Conservation (phyloP, 257 asterid species). For the Fraxinus americana region DNA sequence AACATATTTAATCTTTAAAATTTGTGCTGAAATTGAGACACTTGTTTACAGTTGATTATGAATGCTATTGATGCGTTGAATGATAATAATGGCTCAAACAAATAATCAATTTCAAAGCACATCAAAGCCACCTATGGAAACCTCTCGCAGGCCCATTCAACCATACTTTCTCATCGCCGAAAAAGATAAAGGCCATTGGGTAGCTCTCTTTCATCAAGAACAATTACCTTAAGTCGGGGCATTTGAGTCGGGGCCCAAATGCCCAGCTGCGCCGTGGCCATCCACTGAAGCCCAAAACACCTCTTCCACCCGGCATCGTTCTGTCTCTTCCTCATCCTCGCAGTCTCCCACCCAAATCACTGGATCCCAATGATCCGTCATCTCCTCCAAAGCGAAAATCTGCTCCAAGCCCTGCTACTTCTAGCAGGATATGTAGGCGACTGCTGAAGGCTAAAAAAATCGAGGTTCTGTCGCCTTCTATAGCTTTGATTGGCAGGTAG, state of each 20-base stretch:
- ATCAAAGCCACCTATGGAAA: slow-evolving; percentile 62
- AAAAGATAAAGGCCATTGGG: slow-evolving; percentile 66
- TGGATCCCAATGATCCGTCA: slow-evolving; percentile 39
- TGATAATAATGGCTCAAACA: slow-evolving; percentile 62
- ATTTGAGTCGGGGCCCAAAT: slow-evolving; percentile 49
- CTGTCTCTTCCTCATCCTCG: slow-evolving; percentile 60
- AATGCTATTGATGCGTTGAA: slow-evolving; percentile 59
- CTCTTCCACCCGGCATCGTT: slow-evolving; percentile 34
- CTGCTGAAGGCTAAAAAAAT: slow-evolving; percentile 51
- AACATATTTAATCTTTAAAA: neutral
- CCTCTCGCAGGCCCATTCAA: slow-evolving; percentile 57
- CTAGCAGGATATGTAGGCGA: slow-evolving; percentile 73
- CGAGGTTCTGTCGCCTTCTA: neutral
- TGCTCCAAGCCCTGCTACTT: slow-evolving; percentile 5
- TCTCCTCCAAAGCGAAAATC: slow-evolving; percentile 40
- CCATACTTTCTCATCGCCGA: slow-evolving; percentile 64
- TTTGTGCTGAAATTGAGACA: neutral
- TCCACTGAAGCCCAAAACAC: slow-evolving; percentile 71
- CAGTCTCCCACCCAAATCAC: slow-evolving; percentile 69
- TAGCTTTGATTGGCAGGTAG: neutral
- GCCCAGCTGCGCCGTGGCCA: slow-evolving; percentile 90
- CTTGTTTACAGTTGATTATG: slow-evolving; percentile 57
- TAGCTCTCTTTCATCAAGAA: slow-evolving; percentile 60
- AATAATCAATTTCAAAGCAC: slow-evolving; percentile 59
- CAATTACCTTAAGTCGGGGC: slow-evolving; percentile 61